Evolutionary conservation across 1,139 yeast genomes (phyloP).

Genomic region (Pichia sorboxylosa): DNA sequence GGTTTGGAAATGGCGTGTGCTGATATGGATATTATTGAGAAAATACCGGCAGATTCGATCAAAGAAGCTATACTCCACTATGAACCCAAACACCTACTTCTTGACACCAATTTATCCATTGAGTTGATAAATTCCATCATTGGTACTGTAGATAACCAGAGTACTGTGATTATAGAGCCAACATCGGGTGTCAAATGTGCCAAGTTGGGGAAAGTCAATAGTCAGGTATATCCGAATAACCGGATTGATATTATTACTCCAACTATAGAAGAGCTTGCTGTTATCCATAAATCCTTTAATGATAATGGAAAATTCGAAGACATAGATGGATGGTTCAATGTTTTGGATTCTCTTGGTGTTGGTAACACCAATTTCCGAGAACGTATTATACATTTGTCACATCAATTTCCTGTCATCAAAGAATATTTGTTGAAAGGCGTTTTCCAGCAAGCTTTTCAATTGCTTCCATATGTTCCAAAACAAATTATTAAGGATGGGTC

Average conservation of each 20-base stretch:
- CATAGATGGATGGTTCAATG: constrained; percentile 61
- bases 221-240: constrained; percentile 27
- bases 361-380: constrained; percentile 37
- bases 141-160: constrained; percentile 14
- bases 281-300: constrained; percentile 42
- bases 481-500: constrained; percentile 57
- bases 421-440: constrained; percentile 36
- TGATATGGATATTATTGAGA: constrained; percentile 65
- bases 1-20: constrained; percentile 68
- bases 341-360: constrained; percentile 50
- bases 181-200: constrained; percentile 56
- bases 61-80: constrained; percentile 24
- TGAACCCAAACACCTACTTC: constrained; percentile 36
- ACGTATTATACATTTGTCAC: constrained; percentile 25
- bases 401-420: constrained; percentile 19
- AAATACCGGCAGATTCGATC: constrained; percentile 33
- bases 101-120: constrained; percentile 60
- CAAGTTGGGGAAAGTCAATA: constrained; percentile 24
- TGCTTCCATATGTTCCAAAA: constrained; percentile 64
- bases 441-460: constrained; percentile 56
- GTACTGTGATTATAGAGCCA: constrained; percentile 50
- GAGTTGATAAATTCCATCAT: constrained; percentile 32
- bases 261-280: constrained; percentile 47
- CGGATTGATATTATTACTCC: constrained; percentile 49
- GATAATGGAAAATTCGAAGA: constrained; percentile 41